Conservation (phyloP, 2,329 filamentous ascomycete genomes). For the Pyricularia grisea region DNA sequence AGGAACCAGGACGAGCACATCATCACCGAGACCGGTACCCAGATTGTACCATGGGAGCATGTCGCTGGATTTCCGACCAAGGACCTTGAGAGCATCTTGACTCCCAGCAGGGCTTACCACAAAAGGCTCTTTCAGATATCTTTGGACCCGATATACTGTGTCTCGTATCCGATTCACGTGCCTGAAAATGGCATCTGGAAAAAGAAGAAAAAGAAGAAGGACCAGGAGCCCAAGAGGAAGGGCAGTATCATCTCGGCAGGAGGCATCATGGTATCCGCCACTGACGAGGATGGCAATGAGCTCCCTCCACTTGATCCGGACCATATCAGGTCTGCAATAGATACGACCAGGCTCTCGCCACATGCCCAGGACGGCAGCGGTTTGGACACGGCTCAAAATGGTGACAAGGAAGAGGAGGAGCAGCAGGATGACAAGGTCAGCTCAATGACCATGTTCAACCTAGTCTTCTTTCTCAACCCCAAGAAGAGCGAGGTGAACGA, state of each 20-base stretch:
- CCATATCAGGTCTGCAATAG: conserved; percentile 12
- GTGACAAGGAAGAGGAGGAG: conserved; percentile 26
- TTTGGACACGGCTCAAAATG: conserved; percentile 13
- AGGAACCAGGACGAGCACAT: conserved; percentile 46
- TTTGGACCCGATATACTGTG: conserved; percentile 68
- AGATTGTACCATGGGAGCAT: conserved; percentile 60
- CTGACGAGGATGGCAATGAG: conserved; percentile 16
- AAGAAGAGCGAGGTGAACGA: conserved; percentile 67
- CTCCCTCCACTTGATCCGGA: conserved; percentile 12
- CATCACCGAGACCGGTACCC: conserved; percentile 44
- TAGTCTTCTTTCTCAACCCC: conserved; percentile 84
- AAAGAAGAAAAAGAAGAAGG: conserved; percentile 44
- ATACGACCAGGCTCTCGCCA: not conserved
- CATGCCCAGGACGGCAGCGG: conserved; percentile 13
- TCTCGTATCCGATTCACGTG: conserved; percentile 78
- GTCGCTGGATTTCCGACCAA: conserved; percentile 66
- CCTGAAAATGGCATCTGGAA: conserved; percentile 70
- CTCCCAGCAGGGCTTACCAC: conserved; percentile 66
- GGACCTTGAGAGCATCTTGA: conserved; percentile 71
- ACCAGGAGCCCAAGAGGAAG: conserved; percentile 19
- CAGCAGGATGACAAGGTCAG: conserved; percentile 52
- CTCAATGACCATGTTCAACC: conserved; percentile 94
- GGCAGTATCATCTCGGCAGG: not conserved
- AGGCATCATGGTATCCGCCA: not conserved
- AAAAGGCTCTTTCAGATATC: conserved; percentile 76